These are phyloP conservation scores for Immersiporthe knoxdaviesiana DNA, from an alignment of 2,329 filamentous ascomycete species.

Conservation along the genomic window DNA sequence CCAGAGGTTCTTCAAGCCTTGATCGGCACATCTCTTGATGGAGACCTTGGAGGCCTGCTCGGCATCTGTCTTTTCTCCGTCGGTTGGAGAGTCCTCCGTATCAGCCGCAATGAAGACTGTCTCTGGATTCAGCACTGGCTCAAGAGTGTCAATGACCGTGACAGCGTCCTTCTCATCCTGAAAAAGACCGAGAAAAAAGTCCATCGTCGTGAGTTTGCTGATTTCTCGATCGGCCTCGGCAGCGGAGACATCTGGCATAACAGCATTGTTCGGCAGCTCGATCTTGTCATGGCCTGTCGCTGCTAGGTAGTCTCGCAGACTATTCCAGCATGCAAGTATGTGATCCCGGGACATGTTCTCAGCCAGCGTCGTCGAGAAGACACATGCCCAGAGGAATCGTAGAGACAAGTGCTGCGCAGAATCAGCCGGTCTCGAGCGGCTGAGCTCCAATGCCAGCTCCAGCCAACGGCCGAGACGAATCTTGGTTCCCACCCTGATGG, in stretches of 20 bases:
- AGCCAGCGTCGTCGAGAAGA: constrained; percentile 55
- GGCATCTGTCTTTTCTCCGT: constrained; percentile 24
- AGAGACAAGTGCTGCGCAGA: constrained; percentile 47
- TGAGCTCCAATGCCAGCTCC: constrained; percentile 51
- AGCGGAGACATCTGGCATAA: constrained; percentile 85
- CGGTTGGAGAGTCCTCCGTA: constrained; percentile 31
- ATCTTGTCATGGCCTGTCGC: constrained; percentile 50
- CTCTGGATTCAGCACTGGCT: constrained; percentile 83
- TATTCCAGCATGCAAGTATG: constrained; percentile 61
- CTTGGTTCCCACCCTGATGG: constrained; percentile 53
- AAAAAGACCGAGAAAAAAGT: constrained; percentile 92
- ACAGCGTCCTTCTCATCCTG: constrained; percentile 81
- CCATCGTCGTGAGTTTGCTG: constrained; percentile 90
- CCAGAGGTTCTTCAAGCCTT: constrained; percentile 74
- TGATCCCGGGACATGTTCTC: constrained; percentile 60
- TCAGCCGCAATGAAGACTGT: constrained; percentile 50
- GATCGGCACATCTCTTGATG: constrained; percentile 56
- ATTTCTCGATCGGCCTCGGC: constrained; percentile 88
- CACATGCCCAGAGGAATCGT: constrained; percentile 62
- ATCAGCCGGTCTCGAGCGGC: constrained; percentile 42
- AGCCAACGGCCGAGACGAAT: constrained; percentile 57
- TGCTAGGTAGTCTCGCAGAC: constrained; percentile 55
- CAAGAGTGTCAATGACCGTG: constrained; percentile 85
- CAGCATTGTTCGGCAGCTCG: constrained; percentile 77
- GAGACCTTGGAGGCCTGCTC: constrained; percentile 36